phyloP scores from a whole-genome alignment of 208 protist species.

The Wallacemonas sp. region DNA sequence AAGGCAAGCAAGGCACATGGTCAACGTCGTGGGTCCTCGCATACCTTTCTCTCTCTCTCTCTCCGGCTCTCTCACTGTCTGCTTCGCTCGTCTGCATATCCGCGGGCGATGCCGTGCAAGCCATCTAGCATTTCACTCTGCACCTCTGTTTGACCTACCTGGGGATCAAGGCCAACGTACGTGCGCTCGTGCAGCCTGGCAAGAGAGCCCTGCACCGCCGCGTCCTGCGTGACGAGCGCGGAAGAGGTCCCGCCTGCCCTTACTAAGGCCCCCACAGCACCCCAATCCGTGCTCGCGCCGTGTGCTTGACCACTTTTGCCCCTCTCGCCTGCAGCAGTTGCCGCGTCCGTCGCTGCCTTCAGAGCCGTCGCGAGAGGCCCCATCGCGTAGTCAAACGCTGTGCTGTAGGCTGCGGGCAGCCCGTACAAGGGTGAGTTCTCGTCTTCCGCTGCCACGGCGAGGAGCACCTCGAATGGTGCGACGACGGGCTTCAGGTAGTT shows the following conservation, averaged over 20 bases:
- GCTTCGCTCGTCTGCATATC: conserved; percentile 61
- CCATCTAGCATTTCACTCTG: conserved; percentile 70
- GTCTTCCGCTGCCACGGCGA: conserved; percentile 54
- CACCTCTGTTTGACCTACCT: conserved; percentile 69
- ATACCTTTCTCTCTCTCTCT: no score
- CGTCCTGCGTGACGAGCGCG: conserved; percentile 13
- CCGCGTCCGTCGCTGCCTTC: not conserved
- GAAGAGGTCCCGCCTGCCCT: conserved; percentile 21
- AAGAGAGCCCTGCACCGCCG: conserved; percentile 38
- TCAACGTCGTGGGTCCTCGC: no score
- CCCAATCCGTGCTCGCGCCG: no score
- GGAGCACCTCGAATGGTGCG: conserved; percentile 82
- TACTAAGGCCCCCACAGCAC: conserved; percentile 15
- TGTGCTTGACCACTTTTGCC: not conserved
- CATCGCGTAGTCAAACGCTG: conserved; percentile 53
- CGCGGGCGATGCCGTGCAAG: conserved; percentile 77
- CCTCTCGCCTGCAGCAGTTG: not conserved
- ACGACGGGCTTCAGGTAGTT: conserved; percentile 88
- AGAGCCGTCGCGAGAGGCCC: conserved; percentile 16
- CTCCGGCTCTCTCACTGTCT: conserved; percentile 4
- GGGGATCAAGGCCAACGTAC: conserved; percentile 79
- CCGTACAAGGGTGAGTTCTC: conserved; percentile 36
- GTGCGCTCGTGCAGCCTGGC: conserved; percentile 63
- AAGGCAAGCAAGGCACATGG: no score
- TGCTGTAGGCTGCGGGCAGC: conserved; percentile 59